These are phyloP conservation scores for Ramaria sp. DNA, from an alignment of 768 basidiomycete species.

Conservation along the genomic window DNA sequence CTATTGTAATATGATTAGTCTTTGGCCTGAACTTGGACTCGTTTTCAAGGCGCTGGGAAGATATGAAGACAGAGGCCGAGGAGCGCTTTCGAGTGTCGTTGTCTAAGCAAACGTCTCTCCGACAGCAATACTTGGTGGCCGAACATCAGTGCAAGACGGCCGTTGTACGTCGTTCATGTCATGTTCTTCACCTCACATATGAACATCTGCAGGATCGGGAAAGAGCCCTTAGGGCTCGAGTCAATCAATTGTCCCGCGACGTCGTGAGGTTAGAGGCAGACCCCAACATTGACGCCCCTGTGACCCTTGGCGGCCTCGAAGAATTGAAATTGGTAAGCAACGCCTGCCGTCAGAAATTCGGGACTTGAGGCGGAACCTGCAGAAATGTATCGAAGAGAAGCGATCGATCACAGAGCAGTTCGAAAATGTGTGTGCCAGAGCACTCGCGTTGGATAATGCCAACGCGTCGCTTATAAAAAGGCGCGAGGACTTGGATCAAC, in stretches of 20 bases:
- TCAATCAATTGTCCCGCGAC: not conserved
- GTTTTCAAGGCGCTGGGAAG: slow-evolving; percentile 35
- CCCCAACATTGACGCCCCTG: slow-evolving; percentile 59
- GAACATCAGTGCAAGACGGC: not conserved
- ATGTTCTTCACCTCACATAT: not conserved
- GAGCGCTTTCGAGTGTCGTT: not conserved
- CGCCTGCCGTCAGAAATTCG: not conserved
- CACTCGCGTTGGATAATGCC: slow-evolving; percentile 34
- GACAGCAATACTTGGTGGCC: not conserved
- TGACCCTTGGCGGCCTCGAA: slow-evolving; percentile 46
- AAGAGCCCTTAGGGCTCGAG: not conserved
- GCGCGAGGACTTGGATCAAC: slow-evolving; percentile 33
- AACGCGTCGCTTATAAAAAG: slow-evolving; percentile 35
- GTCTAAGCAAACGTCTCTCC: not conserved
- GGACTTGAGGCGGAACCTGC: not conserved
- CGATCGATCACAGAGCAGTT: slow-evolving; percentile 38
- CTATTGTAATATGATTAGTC: not conserved
- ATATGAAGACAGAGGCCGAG: slow-evolving; percentile 29
- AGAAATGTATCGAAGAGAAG: slow-evolving; percentile 52
- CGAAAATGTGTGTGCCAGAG: slow-evolving; percentile 32
- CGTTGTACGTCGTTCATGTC: not conserved
- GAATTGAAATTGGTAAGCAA: slow-evolving; percentile 39
- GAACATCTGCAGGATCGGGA: not conserved
- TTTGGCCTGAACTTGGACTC: not conserved
- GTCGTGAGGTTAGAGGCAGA: slow-evolving; percentile 22